Base-by-base conservation (phyloP, 1,139 yeast species). In the Lodderomyces orthopsilosis region DNA sequence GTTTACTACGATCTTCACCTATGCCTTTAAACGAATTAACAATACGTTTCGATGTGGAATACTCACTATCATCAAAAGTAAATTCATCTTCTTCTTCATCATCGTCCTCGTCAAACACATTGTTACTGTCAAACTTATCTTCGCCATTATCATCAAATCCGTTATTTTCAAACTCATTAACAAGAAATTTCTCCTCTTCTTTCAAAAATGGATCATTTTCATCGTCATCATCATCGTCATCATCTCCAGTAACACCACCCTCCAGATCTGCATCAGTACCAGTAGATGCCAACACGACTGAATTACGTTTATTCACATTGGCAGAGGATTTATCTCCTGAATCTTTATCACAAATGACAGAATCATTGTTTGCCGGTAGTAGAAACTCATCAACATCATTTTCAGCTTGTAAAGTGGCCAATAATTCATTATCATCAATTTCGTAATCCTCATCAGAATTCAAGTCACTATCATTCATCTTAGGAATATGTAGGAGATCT, bases 361-460 rank as follows among this genome's bases (percentile, higher is more conserved):
- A 30, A 15, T 21, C 30, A 37, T 23, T 37, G 3, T 28, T 18
- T 13, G 6, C 10, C 22, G 46, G 52, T 13, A 51, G 45, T 27
- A 55, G 50, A 44, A 74, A 65, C 49, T 77, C 83, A 35, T 75
- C 75, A 30, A 74, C 63, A 50, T 80, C 85, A 50, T 79, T 77
- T 54, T 83, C 87, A 18, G 82, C 85, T 51, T 82, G 85, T 41
- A 81, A 66, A 0, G 89, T 82, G 36, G 84, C 84, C 44, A 84
- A 72, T 46, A 84, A 70, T 49, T 82, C 86, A 52, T 83, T 84
- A 54, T 83, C 85, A 57, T 84, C 90, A 48, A 84, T 79, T 55
- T 83, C 88, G 56, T 82, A 78, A 55, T 79, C 84, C 9, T 77
- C 87, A 47, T 83, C 90, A 0, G 89, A 81, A 51, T 77, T 72